Conservation (phyloP, 1,284 basidiomycete species). For the Fomitopsis pinicola region DNA sequence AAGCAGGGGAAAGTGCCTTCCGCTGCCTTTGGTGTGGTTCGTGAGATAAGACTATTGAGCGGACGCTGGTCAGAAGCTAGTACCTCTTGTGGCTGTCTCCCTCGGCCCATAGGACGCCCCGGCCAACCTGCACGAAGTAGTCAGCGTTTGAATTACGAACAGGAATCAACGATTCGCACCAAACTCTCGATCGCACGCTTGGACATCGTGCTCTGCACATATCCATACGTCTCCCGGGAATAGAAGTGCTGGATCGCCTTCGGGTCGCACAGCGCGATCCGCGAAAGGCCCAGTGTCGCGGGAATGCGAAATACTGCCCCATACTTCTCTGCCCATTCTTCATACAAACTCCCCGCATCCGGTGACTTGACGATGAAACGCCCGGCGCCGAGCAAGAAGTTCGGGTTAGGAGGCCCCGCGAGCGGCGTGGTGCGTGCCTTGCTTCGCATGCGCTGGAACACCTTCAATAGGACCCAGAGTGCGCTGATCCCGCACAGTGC, state of each 20-base stretch:
- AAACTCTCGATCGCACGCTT: conserved; percentile 38
- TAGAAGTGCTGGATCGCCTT: conserved; percentile 52
- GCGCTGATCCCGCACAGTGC: too few species aligned
- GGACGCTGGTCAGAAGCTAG: not conserved
- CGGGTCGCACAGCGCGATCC: conserved; percentile 47
- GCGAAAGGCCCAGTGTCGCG: conserved; percentile 32
- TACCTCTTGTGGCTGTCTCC: conserved; percentile 44
- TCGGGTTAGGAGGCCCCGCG: conserved; percentile 25
- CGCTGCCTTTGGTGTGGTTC: conserved; percentile 30
- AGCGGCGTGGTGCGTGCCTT: conserved; percentile 23
- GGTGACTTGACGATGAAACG: conserved; percentile 10
- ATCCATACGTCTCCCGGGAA: conserved; percentile 43
- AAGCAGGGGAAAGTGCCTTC: conserved; percentile 36
- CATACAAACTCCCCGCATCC: conserved; percentile 19
- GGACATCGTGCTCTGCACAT: conserved; percentile 29
- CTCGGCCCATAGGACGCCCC: conserved; percentile 46
- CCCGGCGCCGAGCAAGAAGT: conserved; percentile 23
- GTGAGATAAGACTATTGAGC: not conserved
- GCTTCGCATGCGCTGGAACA: too few species aligned
- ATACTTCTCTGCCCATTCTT: conserved; percentile 38
- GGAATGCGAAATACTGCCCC: conserved; percentile 44
- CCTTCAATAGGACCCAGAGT: too few species aligned
- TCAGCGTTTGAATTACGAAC: not conserved
- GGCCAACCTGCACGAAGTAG: conserved; percentile 36
- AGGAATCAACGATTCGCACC: conserved; percentile 27